Evolutionary conservation across 2,329 filamentous ascomycete species (phyloP).

Genomic region (Ophiostoma sp.): DNA sequence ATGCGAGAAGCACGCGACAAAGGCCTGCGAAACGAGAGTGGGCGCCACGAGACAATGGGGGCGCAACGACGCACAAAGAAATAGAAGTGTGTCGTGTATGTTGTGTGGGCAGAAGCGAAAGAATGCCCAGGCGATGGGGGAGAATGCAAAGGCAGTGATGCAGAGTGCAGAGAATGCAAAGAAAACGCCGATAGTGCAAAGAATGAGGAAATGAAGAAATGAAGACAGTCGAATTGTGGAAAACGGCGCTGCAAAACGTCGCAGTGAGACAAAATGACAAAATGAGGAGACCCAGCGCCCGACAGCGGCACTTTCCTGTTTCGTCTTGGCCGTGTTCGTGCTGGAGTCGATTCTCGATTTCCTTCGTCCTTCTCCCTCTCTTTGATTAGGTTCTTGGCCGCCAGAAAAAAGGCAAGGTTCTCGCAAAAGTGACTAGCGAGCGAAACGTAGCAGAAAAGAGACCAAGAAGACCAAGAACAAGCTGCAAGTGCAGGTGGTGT

Average conservation of each 20-base stretch:
- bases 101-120: neutral
- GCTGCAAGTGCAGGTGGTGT: neutral
- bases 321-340: neutral
- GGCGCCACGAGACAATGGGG: neutral
- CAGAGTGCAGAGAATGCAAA: neutral
- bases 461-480: neutral
- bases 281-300: constrained; percentile 7
- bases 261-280: neutral
- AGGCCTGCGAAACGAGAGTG: neutral
- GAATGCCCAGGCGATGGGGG: neutral
- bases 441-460: neutral
- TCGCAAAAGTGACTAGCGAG: neutral
- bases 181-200: neutral
- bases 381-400: neutral
- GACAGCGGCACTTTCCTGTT: neutral
- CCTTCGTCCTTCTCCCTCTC: neutral
- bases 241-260: neutral
- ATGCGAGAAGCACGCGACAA: neutral
- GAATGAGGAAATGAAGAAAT: neutral
- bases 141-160: neutral
- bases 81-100: neutral
- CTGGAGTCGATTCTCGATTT: neutral
- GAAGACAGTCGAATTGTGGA: neutral
- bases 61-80: neutral
- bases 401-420: neutral